Evolutionary conservation across 2,329 filamentous ascomycete species (phyloP), one percentile per base, ranked within the genome.

Genomic region (Nigrospora sphaerica): DNA sequence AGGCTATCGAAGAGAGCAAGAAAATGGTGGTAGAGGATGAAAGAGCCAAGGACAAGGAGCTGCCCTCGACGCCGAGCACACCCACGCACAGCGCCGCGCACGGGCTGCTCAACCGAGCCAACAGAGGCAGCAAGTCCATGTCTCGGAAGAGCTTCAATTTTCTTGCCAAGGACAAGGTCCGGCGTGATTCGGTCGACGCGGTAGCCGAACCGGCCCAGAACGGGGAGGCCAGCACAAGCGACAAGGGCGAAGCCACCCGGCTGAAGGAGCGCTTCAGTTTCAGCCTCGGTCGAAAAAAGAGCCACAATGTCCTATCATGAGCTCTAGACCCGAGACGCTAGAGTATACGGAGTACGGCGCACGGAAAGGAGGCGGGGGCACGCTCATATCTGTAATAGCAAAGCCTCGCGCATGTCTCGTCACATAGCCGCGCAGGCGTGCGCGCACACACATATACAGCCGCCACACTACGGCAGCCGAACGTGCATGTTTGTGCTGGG

Each of bases 121-220:
- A 83, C 54, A 76, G 83, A 46, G 81, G 81, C 11, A 88, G 84
- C 63, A 92, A 88, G 69, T 90, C 87, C 52, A 77, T 95, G 70
- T 80, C 86, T 42, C 80, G 84, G 52, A 88, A 85, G 64, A 86
- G 86, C 54, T 83, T 88, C 57, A 78, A 77, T 32, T 86, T 87
- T 58, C 67, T 84, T 34, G 71, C 74, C 55, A 80, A 78, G 50
- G 74, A 78, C 50, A 74, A 69, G 53, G 53, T 58, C 9, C 65
- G 61, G 55, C 54, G 58, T 39, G 65, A 64, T 46, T 64, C 64
- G 44, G 54, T 57, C 38, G 63, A 69, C 47, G 47, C 18, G 6
- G 34, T 46, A 19, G 55, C 55, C 19, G 58, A 55, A 17, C 54
- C 59, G 32, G 54, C 53, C 39, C 59, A 62, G 45, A 61, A 62